These are phyloP conservation scores for Lecanicillium sp. DNA, from an alignment of 2,329 filamentous ascomycete genomes.

Conservation along the genomic window DNA sequence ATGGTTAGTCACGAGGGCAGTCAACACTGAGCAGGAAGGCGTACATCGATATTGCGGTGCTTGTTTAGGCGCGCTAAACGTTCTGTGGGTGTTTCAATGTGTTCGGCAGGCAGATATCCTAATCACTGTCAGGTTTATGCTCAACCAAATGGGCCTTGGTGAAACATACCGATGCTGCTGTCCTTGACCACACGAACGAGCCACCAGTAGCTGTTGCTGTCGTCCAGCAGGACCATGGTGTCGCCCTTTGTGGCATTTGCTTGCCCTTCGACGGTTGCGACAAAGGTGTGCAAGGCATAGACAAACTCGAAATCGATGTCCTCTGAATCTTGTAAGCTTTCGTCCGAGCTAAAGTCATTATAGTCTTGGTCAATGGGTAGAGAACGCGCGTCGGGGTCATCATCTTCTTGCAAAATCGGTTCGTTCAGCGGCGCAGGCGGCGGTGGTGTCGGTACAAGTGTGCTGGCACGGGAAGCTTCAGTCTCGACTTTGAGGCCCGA, in stretches of 20 bases:
- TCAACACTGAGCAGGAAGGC: constrained; percentile 20
- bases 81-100: constrained; percentile 97
- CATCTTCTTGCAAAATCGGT: constrained; percentile 23
- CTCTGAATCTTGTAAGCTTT: constrained; percentile 90
- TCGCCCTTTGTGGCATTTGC: constrained; percentile 98
- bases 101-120: constrained; percentile 95
- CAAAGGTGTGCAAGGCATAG: constrained; percentile 94
- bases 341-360: constrained; percentile 62
- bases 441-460: too few relatives aligned
- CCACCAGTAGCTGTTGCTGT: constrained; percentile 99
- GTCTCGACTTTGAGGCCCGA: too few relatives aligned
- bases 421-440: too few relatives aligned
- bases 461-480: too few relatives aligned
- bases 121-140: constrained; percentile 13
- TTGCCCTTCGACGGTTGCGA: constrained; percentile 95
- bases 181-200: constrained; percentile 95
- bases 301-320: constrained; percentile 99
- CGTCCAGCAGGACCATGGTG: constrained; percentile 95
- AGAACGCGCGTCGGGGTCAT: constrained; percentile 37
- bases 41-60: constrained; percentile 93
- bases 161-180: constrained; percentile 68
- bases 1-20: constrained; percentile 6
- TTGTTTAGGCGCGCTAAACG: constrained; percentile 90
- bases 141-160: neutral
- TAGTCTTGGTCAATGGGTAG: constrained; percentile 49